Base-by-base conservation (phyloP, 202 grass and related monocot genomes). In the Hordeum pubiflorum region DNA sequence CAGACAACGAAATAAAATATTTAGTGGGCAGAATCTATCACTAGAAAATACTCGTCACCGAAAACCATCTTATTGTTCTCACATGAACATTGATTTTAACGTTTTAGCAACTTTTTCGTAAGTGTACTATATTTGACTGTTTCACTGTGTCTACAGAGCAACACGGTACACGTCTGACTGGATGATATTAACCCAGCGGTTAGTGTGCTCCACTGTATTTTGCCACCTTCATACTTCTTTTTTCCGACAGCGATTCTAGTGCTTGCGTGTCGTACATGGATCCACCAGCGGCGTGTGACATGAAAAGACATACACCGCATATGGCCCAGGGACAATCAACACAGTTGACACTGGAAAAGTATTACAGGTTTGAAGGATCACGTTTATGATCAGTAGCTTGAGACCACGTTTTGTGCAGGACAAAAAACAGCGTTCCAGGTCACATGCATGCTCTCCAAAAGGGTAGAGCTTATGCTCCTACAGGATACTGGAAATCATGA, bases 361-460 rank as follows among this genome's bases (percentile, higher is more conserved):
- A 63, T 87, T 23, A 18, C 10, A 21, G 40, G 15, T 54, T 3
- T 43, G 78, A 69, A 31, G 61, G 48, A 10, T 52, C 69, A 52
- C 74, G 58, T 21, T 74, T 56, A 52, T 58, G 82, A 32, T 32
- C 31, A 55, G 20, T 78, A 64, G 63, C n/a, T 72, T 26, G 41
- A 63, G 43, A 64, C 21, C 43, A 78, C 74, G 73, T 80, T 80
- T 79, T 75, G 31, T 80, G 61, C 75, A 54, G 21, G 50, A 52
- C 3, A 37, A 63, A 68, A 48, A 11, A 18, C 20, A 62, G 14
- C 58, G 34, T 17, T 74, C 37, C 52, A 23, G 24, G 32, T 40
- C 66, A 78, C 41, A 72, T 36, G n/a, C 38, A 63, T 22, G 21
- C 12, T 76, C 13, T 67, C 66, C 11, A 23, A 76, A 71, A 71